Base-by-base conservation (phyloP, 371 early-diverging fungal species). In the Mucor racemosus region DNA sequence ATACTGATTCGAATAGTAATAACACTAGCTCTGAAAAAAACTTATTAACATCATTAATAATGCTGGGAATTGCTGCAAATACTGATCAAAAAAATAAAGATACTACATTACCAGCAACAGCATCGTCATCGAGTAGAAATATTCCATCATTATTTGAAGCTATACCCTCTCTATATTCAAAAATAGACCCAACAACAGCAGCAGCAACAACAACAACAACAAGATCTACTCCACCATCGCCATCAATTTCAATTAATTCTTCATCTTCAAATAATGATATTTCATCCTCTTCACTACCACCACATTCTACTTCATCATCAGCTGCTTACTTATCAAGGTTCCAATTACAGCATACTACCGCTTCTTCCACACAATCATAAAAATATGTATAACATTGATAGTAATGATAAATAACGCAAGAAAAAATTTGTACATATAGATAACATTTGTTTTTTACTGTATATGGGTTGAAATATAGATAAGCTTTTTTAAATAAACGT, bases 111-210 rank as follows among this genome's bases (percentile, higher is more conserved):
- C 9, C 38, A 38, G 7, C 38, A 41, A 26, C 19, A 1, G 15
- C 21, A 40, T 34, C 40, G 13, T 10, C 34, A 17, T n/a, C 21
- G 7, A 61, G 56, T 33, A 67, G 34, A 21, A 67, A 33, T 14
- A 71, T 71, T 1, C 67, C 72, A 39, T 64, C 67, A 1, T 38
- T 72, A 33, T 54, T 59, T 33, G 71, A 71, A 48, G 55, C 66
- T 54, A 56, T 71, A 31, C 71, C 71, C 26, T 66, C 67, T 36
- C 56, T 64, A 15, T 63, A 65, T 57, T 38, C 61, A 38, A 53
- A 31, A 31, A 31, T 5, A 31, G 31, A 4, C 38, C 38, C 38
- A 2, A 46, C 9, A 19, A n/a, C 21, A 46, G 8, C 58, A 26
- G 10, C n/a, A n/a, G n/a, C n/a, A 17, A 17, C 36, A n/a, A n/a